phyloP scores from a whole-genome alignment of 1,284 basidiomycete species.

The Austroboletus novae-zelandiae region DNA sequence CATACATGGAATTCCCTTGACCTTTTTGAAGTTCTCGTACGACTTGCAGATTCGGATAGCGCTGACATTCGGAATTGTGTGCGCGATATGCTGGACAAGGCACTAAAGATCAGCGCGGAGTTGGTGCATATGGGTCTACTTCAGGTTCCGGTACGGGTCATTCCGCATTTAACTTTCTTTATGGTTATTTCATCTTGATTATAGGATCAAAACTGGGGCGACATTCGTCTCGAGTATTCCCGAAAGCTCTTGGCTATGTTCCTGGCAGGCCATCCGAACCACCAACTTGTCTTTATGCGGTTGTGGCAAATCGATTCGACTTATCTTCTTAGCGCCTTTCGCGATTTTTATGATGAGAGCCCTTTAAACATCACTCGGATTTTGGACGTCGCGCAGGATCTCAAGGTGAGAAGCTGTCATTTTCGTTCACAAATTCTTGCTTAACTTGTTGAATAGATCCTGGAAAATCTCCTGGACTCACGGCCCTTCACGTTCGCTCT shows the following conservation, averaged over 20 bases:
- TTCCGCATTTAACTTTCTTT: not conserved
- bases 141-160: constrained; percentile 69
- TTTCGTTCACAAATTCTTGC: not conserved
- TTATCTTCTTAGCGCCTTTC: constrained; percentile 84
- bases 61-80: constrained; percentile 72
- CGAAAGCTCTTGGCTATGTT: constrained; percentile 89
- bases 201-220: constrained; percentile 82
- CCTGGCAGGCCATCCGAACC: constrained; percentile 88
- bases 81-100: constrained; percentile 89
- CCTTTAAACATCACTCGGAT: constrained; percentile 93
- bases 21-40: constrained; percentile 85
- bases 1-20: constrained; percentile 95
- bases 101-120: constrained; percentile 91
- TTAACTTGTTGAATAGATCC: constrained; percentile 61
- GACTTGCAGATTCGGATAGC: constrained; percentile 69
- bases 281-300: constrained; percentile 95
- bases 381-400: constrained; percentile 91
- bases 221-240: constrained; percentile 83
- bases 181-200: not conserved
- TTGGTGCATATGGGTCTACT: constrained; percentile 91
- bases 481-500: constrained; percentile 86
- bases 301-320: constrained; percentile 89
- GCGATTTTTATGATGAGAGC: constrained; percentile 90
- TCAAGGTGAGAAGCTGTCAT: constrained; percentile 61
- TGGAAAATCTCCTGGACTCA: constrained; percentile 86